Base-by-base conservation (phyloP, 78 protist genomes). In the Cavenderia fasciculata region DNA sequence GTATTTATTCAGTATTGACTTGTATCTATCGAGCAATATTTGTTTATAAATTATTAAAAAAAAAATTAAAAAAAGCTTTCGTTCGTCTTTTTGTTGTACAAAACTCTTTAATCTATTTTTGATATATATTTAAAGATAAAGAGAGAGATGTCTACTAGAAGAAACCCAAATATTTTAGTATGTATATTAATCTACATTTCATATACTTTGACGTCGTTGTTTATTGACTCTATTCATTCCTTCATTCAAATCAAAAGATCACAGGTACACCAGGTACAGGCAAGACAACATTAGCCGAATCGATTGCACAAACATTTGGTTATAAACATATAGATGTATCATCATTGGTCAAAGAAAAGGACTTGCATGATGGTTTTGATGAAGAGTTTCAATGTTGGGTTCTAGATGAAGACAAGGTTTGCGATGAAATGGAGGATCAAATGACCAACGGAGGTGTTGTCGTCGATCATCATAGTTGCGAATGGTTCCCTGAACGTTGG, bases 401-500 rank as follows among this genome's bases (percentile, higher is more conserved):
- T 59, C 54, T 96, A 23, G 95, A 97, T 65, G 98, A 97, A 74
- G 98, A 97, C 75, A 85, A 86, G 71, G 96, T 91, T 25, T 40
- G 56, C 11, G 95, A 92, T 74, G 89, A 92, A 43, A 31, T 92
- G 14, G 95, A 92, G 33, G 91, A 63, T 16, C 2, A 2, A 1
- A 74, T 92, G 73, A 34, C 2, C 29, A 29, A 59, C 56, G 97
- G 98, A 14, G 97, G 97, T 59, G 1, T 2, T 14, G 44, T 97
- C 1, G 96, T 97, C 8, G 99, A 97, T 70, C 94, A 86, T 71
- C 98, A 96, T 51, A 21, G 91, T 7, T 94, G 93, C 66, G 98
- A 96, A 36, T 61, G 94, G 59, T 97, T 97, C 74, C 99, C 99
- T 10, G 97, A 96, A 75, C 52, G 99, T 8, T 97, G 98, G 98